Conservation (phyloP, 345 rosid species). For the Eucalyptus tenuipes region DNA sequence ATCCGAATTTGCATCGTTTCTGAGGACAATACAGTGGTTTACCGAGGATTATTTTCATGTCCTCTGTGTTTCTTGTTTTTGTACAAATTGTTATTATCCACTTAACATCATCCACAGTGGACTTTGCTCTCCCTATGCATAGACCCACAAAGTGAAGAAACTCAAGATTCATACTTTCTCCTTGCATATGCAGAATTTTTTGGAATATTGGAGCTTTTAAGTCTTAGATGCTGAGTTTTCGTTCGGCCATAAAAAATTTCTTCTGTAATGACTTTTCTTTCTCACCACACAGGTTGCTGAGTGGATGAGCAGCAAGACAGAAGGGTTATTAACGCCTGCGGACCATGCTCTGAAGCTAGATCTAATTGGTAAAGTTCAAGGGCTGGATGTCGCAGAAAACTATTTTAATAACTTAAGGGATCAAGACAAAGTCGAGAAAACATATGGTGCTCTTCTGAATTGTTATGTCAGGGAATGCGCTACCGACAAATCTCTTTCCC, state of each 20-base stretch:
- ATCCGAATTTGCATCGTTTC: neutral
- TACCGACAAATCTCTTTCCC: constrained; percentile 41
- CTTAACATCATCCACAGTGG: neutral
- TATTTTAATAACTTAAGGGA: constrained; percentile 48
- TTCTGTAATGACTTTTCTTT: neutral
- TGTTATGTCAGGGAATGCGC: constrained; percentile 59
- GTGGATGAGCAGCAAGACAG: constrained; percentile 60
- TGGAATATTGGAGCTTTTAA: neutral
- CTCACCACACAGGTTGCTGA: constrained; percentile 42
- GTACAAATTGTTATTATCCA: neutral
- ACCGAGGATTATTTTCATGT: neutral
- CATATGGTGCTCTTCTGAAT: constrained; percentile 77
- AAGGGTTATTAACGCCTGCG: constrained; percentile 31
- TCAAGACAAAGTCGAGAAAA: constrained; percentile 48
- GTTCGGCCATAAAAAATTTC: neutral
- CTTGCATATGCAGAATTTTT: neutral
- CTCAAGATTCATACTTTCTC: neutral
- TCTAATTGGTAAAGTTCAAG: constrained; percentile 64
- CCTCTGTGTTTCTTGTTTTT: neutral
- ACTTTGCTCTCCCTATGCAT: neutral
- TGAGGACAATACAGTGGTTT: neutral
- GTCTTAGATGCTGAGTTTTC: neutral
- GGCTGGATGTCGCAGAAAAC: constrained; percentile 49
- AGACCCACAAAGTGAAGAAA: neutral
- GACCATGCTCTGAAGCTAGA: constrained; percentile 75